Percentiles rank a stretch among this genome's conserved stretches.
phyloP scores from a whole-genome alignment of 805 yeast species.

The Blastobotrys parvus region DNA sequence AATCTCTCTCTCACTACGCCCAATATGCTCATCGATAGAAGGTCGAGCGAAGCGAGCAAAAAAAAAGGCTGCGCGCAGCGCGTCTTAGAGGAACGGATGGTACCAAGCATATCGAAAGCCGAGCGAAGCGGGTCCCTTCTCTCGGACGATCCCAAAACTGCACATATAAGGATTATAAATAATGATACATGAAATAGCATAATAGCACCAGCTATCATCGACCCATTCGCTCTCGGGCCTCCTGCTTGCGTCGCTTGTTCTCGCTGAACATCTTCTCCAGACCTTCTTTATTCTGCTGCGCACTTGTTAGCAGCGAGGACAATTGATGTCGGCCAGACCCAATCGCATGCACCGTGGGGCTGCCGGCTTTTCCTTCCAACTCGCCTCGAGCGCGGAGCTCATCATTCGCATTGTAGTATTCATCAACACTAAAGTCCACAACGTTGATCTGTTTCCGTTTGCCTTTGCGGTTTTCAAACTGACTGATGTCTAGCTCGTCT shows the following conservation, averaged over 20 bases:
- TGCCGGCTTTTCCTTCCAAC: constrained; percentile 15
- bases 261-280: constrained; percentile 26
- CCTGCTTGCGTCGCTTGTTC: constrained; percentile 19
- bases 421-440: constrained; percentile 31
- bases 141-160: constrained; percentile 95
- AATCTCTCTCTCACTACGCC: too few relatives aligned
- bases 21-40: too few relatives aligned
- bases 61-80: too few relatives aligned
- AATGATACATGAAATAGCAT: too few relatives aligned
- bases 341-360: constrained; percentile 24
- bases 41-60: too few relatives aligned
- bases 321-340: constrained; percentile 30
- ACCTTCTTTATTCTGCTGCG: constrained; percentile 26
- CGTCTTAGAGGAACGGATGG: too few relatives aligned
- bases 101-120: too few relatives aligned
- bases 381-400: too few relatives aligned
- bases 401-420: constrained; percentile 32
- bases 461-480: not conserved
- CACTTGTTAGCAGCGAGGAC: constrained; percentile 23
- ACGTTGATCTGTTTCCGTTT: constrained; percentile 13
- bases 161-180: constrained; percentile 74
- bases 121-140: too few relatives aligned
- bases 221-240: constrained; percentile 23
- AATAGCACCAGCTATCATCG: too few relatives aligned
- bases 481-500: not conserved